These are phyloP conservation scores for Posidonia australis DNA, from an alignment of 106 monocot species.

Conservation along the genomic window DNA sequence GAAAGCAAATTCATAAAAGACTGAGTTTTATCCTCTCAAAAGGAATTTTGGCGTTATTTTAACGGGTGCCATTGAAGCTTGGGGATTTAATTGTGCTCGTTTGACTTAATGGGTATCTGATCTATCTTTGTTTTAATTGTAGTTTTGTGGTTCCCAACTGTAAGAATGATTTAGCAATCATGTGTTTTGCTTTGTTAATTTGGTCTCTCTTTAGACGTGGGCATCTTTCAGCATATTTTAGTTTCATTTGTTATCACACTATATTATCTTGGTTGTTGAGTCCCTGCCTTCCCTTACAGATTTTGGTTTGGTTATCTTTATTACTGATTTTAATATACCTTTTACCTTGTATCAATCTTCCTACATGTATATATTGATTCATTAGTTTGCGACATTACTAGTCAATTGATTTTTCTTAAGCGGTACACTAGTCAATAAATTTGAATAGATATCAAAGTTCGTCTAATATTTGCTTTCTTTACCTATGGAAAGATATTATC, in stretches of 20 bases:
- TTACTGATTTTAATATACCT: too few species aligned
- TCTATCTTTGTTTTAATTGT: not conserved
- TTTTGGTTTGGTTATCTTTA: too few species aligned
- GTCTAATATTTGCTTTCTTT: too few species aligned
- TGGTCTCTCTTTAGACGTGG: not conserved
- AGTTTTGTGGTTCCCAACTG: not conserved
- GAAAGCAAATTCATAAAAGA: not conserved
- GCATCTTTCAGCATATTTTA: not conserved
- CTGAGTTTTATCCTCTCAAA: not conserved
- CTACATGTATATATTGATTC: too few species aligned
- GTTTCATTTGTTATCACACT: not conserved
- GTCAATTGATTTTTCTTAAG: too few species aligned
- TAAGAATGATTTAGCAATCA: not conserved
- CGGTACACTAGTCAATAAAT: too few species aligned
- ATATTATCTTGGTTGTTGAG: not conserved
- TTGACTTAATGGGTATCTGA: not conserved
- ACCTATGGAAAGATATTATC: too few species aligned
- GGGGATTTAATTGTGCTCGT: not conserved
- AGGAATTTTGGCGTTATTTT: slow-evolving; percentile 1
- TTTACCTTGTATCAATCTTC: too few species aligned
- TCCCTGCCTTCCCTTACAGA: too few species aligned
- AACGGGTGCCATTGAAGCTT: not conserved
- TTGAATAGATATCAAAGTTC: too few species aligned
- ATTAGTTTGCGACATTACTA: too few species aligned
- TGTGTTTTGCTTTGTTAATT: not conserved